Evolutionary conservation across 768 basidiomycete genomes (phyloP).

Genomic region (Tylopilus subfusipes): DNA sequence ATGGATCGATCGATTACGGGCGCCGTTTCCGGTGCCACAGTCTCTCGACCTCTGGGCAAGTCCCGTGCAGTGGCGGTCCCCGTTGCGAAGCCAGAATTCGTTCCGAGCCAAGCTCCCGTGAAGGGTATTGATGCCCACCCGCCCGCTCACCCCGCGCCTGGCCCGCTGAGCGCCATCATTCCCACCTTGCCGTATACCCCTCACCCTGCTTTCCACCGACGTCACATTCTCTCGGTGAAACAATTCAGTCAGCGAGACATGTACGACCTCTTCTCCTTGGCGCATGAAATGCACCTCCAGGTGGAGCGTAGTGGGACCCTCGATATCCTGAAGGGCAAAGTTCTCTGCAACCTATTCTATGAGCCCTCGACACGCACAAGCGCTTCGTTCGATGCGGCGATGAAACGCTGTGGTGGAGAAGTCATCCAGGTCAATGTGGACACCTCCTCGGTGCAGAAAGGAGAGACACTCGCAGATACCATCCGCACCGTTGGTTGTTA

Average conservation of each 20-base stretch:
- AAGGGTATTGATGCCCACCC: slow-evolving; percentile 30
- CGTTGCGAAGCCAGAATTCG: slow-evolving; percentile 25
- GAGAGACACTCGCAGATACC: slow-evolving; percentile 90
- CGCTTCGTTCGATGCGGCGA: slow-evolving; percentile 95
- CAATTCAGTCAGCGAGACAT: slow-evolving; percentile 88
- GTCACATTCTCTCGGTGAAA: slow-evolving; percentile 92
- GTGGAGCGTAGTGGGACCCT: slow-evolving; percentile 88
- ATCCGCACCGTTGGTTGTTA: slow-evolving; percentile 94
- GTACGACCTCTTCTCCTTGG: slow-evolving; percentile 90
- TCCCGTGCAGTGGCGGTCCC: slow-evolving; percentile 21
- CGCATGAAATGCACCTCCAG: slow-evolving; percentile 94
- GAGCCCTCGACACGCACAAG: slow-evolving; percentile 97
- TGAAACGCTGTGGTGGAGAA: slow-evolving; percentile 97
- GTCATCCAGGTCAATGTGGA: slow-evolving; percentile 84
- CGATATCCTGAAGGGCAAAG: slow-evolving; percentile 86
- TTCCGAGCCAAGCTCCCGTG: slow-evolving; percentile 29
- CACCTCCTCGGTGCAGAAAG: slow-evolving; percentile 86
- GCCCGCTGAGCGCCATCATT: slow-evolving; percentile 12
- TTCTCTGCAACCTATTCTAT: slow-evolving; percentile 91
- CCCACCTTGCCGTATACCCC: slow-evolving; percentile 33
- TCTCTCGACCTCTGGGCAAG: slow-evolving; percentile 40
- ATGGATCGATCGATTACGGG: slow-evolving; percentile 62
- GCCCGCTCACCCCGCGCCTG: slow-evolving; percentile 8
- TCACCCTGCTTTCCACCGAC: slow-evolving; percentile 87
- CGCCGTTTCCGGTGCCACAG: slow-evolving; percentile 58